Evolutionary conservation across 768 basidiomycete genomes (phyloP), one percentile per base, ranked within the genome.

Genomic region (Collybia sordida): DNA sequence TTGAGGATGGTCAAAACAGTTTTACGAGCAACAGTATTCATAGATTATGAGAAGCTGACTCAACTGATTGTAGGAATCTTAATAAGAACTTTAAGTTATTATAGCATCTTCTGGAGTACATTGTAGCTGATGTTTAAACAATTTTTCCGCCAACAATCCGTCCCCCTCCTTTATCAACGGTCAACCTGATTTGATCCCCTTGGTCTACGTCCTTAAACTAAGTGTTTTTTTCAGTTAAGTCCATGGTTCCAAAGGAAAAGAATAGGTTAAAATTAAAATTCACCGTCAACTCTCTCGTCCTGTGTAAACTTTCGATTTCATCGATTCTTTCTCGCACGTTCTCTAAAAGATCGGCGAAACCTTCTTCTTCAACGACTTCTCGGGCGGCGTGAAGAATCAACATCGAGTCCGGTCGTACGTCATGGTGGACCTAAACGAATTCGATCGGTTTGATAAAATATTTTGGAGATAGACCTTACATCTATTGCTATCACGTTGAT

Each of bases 231-330:
- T 6, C 17, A 28, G 17, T 44, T 54, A 28, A 50, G 51, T 68
- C 69, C 67, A 68, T 36, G 17, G 24, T 6, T 34, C 21, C 42
- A 8, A 43, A 49, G 38, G 27, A 35, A n/a, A n/a, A n/a, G n/a
- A 38, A 40, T 21, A 43, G 23, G 21, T 15, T n/a, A n/a, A 34
- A 43, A 46, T 42, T 40, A 2, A 22, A 37, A 14, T 24, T 9
- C 58, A 89, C 88, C 37, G 86, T 89, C 52, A 90, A 65, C 66
- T 91, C 88, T 49, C 86, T 71, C 19, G 89, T 91, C 37, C 89
- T 77, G 51, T 89, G 88, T 50, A 93, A 61, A 64, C 85, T 87
- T 69, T 95, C 93, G 59, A 95, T 94, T 66, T 90, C 86, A 64
- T 93, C 88, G 35, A 94, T 82, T 12, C 93, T 75, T 51, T 80